A percentile compares a stretch with the other conserved stretches of the same genome.
phyloP scores from a whole-genome alignment of 441 rosid species.

The Metrosideros polymorpha region DNA sequence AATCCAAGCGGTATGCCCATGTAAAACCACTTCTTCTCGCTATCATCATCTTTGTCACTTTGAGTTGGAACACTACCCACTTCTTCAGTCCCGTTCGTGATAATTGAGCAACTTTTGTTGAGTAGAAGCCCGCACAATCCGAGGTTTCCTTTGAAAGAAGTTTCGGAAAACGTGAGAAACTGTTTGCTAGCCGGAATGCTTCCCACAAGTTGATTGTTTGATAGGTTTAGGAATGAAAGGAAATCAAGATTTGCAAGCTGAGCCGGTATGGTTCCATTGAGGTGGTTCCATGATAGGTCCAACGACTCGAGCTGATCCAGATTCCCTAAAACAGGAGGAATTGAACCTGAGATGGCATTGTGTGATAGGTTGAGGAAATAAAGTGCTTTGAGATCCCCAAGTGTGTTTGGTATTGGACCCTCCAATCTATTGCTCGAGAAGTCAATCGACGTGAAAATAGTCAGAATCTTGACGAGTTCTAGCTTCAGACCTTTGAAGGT shows the following conservation, averaged over 20 bases:
- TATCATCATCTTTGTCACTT: neutral
- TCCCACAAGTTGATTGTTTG: neutral
- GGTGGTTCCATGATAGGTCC: neutral
- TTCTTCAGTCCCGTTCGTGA: neutral
- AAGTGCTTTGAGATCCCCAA: neutral
- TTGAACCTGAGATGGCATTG: neutral
- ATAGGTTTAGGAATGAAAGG: neutral
- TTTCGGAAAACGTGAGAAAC: neutral
- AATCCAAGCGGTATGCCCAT: neutral
- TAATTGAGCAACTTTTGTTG: neutral
- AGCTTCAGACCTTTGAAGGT: neutral
- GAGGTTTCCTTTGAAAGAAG: neutral
- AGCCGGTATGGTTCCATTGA: neutral
- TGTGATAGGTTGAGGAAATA: neutral
- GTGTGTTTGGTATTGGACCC: neutral
- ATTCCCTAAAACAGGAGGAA: neutral
- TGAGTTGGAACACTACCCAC: neutral
- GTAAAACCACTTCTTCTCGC: neutral
- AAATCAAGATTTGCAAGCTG: neutral
- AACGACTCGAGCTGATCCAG: neutral
- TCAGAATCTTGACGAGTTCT: neutral
- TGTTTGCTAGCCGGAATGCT: neutral
- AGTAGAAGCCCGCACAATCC: neutral
- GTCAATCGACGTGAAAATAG: neutral
- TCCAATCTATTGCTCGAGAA: neutral